Conservation (phyloP, 768 basidiomycete genomes). For the Collybiopsis luxurians region DNA sequence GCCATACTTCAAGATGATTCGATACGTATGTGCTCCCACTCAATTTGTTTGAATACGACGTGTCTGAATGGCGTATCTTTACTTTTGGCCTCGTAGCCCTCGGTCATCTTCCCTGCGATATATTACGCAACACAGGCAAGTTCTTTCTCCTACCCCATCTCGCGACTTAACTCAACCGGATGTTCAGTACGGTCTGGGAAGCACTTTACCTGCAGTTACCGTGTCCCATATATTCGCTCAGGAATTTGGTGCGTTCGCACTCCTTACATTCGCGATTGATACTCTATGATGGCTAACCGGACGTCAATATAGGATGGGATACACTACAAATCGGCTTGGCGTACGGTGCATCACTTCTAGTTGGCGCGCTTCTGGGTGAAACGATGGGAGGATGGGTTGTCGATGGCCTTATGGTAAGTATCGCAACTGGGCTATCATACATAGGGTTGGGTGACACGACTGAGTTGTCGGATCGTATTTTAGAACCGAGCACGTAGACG, state of each 20-base stretch:
- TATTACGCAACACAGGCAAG: slow-evolving; percentile 2
- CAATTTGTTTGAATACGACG: not conserved
- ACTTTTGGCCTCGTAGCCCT: not conserved
- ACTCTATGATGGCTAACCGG: no score
- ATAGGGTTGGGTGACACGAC: no score
- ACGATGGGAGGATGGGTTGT: not conserved
- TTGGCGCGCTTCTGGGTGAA: not conserved
- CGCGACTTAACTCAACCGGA: not conserved
- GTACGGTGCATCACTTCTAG: not conserved
- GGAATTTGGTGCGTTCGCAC: not conserved
- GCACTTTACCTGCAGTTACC: slow-evolving; percentile 3
- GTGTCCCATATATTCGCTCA: slow-evolving; percentile 7
- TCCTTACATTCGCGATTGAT: not conserved
- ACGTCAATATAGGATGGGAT: not conserved
- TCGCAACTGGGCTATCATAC: no score
- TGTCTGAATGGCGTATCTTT: not conserved
- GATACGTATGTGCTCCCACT: not conserved
- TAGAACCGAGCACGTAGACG: slow-evolving; percentile 4
- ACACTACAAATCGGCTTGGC: not conserved
- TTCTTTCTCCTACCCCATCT: no score
- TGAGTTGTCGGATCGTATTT: not conserved
- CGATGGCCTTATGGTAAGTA: not conserved
- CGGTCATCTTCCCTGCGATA: not conserved
- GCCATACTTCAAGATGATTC: slow-evolving; percentile 7
- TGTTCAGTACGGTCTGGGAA: not conserved